Conservation (phyloP, 768 basidiomycete species). For the Melanogaster broomeanus region DNA sequence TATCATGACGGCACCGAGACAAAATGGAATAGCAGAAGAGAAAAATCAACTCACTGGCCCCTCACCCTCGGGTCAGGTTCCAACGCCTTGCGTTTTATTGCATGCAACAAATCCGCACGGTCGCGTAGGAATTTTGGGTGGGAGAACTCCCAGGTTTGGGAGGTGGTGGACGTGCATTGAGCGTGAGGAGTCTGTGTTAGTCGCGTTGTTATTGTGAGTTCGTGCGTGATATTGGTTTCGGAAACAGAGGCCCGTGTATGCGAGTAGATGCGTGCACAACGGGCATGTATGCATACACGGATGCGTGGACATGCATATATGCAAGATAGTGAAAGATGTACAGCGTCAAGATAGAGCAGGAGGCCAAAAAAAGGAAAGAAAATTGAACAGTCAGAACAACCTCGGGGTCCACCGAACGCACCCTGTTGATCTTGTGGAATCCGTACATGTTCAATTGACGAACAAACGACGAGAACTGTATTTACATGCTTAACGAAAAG, state of each 20-base stretch:
- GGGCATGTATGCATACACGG: too few species aligned
- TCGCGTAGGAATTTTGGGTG: constrained; percentile 86
- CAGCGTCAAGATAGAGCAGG: not conserved
- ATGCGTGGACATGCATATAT: too few species aligned
- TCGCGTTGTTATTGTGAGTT: not conserved
- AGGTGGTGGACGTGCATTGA: constrained; percentile 76
- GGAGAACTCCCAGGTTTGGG: constrained; percentile 88
- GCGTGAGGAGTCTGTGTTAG: constrained; percentile 70
- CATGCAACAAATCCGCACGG: too few species aligned
- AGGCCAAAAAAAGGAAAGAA: not conserved
- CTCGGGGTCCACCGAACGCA: constrained; percentile 34
- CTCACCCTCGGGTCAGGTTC: constrained; percentile 68
- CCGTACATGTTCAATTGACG: constrained; percentile 96
- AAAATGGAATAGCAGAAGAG: constrained; percentile 17
- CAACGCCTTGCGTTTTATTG: constrained; percentile 83
- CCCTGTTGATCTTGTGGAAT: constrained; percentile 92
- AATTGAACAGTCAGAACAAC: constrained; percentile 14
- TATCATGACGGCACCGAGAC: not conserved
- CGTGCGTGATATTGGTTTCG: constrained; percentile 1
- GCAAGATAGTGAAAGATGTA: not conserved
- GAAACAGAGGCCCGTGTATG: not conserved
- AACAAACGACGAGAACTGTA: constrained; percentile 90
- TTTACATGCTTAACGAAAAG: constrained; percentile 6
- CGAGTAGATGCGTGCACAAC: constrained; percentile 7
- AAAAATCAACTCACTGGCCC: too few species aligned